A percentile compares a stretch with the other conserved stretches of the same genome.
phyloP scores from a whole-genome alignment of 2,329 filamentous ascomycete species.

The Graphiopsis chlorocephala region DNA sequence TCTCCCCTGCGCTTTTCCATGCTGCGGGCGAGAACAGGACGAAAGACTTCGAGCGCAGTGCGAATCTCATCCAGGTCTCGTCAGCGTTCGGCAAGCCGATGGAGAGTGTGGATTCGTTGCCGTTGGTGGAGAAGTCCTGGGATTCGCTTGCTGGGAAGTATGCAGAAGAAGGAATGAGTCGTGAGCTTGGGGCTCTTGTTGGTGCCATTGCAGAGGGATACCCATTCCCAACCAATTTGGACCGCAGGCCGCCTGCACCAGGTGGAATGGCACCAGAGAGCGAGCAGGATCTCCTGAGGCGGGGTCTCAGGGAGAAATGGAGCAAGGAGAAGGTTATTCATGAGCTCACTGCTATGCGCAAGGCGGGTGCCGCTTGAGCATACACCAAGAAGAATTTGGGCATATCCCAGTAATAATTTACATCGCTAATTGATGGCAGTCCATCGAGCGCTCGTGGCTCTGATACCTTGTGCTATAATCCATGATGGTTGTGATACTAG shows the following conservation, averaged over 20 bases:
- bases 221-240: conserved; percentile 62
- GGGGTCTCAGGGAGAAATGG: conserved; percentile 45
- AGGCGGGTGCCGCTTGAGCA: conserved; percentile 5
- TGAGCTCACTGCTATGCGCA: conserved; percentile 26
- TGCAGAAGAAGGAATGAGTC: conserved; percentile 38
- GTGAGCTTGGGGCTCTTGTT: conserved; percentile 48
- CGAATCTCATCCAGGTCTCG: conserved; percentile 63
- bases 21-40: conserved; percentile 59
- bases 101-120: conserved; percentile 57
- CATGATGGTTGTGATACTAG: background rate
- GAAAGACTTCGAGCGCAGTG: conserved; percentile 50
- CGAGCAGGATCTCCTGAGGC: conserved; percentile 53
- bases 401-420: background rate
- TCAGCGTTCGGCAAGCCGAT: conserved; percentile 63
- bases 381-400: background rate
- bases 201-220: conserved; percentile 57
- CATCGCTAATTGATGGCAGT: background rate
- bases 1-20: conserved; percentile 63
- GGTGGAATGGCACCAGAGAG: conserved; percentile 60
- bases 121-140: conserved; percentile 49
- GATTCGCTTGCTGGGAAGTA: conserved; percentile 37
- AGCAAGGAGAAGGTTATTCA: conserved; percentile 39
- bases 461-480: background rate
- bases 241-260: conserved; percentile 54
- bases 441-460: background rate